A percentile compares a stretch with the other conserved stretches of the same genome.
Evolutionary conservation across 805 yeast species (phyloP).

Genomic region (Candida tibetensis): DNA sequence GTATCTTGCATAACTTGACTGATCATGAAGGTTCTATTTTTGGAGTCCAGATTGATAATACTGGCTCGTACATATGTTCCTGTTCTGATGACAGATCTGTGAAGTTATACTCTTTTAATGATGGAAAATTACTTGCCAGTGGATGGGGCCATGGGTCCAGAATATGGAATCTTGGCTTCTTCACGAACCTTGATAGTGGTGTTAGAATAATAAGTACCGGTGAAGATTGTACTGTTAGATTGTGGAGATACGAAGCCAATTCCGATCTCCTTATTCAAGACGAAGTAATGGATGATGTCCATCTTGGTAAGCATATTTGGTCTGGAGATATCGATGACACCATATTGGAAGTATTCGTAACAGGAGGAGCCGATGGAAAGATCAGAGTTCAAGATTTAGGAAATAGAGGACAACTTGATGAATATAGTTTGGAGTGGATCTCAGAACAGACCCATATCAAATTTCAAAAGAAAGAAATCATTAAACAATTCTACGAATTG

Average conservation of each 20-base stretch:
- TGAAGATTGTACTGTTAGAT: constrained; percentile 78
- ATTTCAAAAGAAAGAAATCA: constrained; percentile 48
- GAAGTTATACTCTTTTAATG: constrained; percentile 61
- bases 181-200: constrained; percentile 16
- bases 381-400: constrained; percentile 59
- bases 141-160: constrained; percentile 98
- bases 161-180: constrained; percentile 57
- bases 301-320: constrained; percentile 88
- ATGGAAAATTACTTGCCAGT: constrained; percentile 60
- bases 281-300: constrained; percentile 58
- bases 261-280: constrained; percentile 36
- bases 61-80: constrained; percentile 58
- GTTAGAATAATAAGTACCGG: constrained; percentile 64
- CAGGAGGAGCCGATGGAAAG: constrained; percentile 95
- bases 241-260: constrained; percentile 56
- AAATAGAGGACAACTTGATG: constrained; percentile 8
- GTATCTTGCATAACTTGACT: constrained; percentile 52
- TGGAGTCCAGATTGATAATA: constrained; percentile 61
- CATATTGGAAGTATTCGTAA: constrained; percentile 51
- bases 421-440: constrained; percentile 35
- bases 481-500: constrained; percentile 59
- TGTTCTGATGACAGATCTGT: constrained; percentile 96
- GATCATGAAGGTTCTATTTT: constrained; percentile 93
- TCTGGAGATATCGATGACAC: constrained; percentile 55
- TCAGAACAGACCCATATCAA: constrained; percentile 18